Evolutionary conservation across 192 early-diverging fungal genomes (phyloP).

Genomic region (Coemansia sp.): DNA sequence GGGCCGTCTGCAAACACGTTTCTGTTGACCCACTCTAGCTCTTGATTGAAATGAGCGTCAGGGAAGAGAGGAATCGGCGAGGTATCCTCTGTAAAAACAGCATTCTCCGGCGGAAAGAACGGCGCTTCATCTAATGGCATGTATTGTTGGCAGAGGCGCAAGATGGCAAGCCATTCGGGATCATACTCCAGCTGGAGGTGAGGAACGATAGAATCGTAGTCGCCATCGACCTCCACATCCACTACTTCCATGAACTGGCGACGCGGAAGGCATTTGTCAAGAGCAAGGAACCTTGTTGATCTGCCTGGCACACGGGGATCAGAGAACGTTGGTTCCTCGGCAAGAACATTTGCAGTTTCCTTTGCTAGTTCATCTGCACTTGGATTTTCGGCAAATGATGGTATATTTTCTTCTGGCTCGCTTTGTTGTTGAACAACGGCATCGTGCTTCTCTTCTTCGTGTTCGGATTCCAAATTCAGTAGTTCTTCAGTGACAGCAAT

Average conservation of each 20-base stretch:
- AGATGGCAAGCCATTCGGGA: constrained; percentile 81
- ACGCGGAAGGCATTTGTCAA: constrained; percentile 91
- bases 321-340: constrained; percentile 2
- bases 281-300: constrained; percentile 79
- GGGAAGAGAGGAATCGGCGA: constrained; percentile 20
- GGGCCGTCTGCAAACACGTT: constrained; percentile 59
- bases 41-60: constrained; percentile 58
- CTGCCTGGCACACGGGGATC: constrained; percentile 30
- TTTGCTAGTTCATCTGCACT: neutral
- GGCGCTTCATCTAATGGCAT: constrained; percentile 55
- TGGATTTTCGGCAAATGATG: too few species aligned
- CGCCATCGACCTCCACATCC: constrained; percentile 58
- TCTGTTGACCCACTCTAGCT: constrained; percentile 65
- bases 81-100: constrained; percentile 46
- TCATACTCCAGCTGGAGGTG: constrained; percentile 75
- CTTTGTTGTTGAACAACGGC: neutral
- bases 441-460: neutral
- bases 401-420: too few species aligned
- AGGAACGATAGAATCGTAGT: constrained; percentile 28
- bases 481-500: neutral
- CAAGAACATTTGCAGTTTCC: neutral
- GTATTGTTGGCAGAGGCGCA: constrained; percentile 62
- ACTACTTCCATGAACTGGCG: constrained; percentile 82
- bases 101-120: constrained; percentile 52
- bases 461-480: neutral